A percentile compares a stretch with the other conserved stretches of the same genome.
These are phyloP conservation scores for Colletotrichum limetticola DNA, from an alignment of 2,329 filamentous ascomycete genomes.

Conservation along the genomic window DNA sequence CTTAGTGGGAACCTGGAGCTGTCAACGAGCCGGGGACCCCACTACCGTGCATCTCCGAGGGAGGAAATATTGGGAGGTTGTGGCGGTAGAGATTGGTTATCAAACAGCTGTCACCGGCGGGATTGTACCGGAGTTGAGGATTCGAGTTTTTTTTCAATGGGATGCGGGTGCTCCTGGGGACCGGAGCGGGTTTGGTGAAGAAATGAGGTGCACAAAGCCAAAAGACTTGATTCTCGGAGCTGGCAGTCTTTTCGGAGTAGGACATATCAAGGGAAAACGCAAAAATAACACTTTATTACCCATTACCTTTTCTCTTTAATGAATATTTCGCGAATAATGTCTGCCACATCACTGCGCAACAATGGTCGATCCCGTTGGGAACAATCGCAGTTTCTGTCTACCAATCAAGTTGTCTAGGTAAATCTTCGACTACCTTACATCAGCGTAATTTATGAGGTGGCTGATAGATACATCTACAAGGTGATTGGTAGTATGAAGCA, in stretches of 20 bases:
- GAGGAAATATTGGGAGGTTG: background rate
- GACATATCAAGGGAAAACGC: background rate
- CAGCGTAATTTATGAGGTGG: too few species aligned
- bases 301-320: background rate
- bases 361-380: too few species aligned
- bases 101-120: conserved; percentile 23
- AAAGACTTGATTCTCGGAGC: background rate
- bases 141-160: conserved; percentile 3
- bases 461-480: background rate
- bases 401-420: too few species aligned
- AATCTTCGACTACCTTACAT: too few species aligned
- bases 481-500: background rate
- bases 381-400: too few species aligned
- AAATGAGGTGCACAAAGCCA: background rate
- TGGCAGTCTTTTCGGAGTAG: background rate
- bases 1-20: background rate
- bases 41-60: conserved; percentile 26
- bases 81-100: conserved; percentile 16
- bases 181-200: background rate
- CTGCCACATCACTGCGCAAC: too few species aligned
- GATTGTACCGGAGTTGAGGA: conserved; percentile 26
- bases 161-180: background rate
- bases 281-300: background rate
- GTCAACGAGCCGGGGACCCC: conserved; percentile 14
- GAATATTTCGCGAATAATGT: too few species aligned